phyloP scores from a whole-genome alignment of 306 rosid genomes.

The Glycine tomentella region DNA sequence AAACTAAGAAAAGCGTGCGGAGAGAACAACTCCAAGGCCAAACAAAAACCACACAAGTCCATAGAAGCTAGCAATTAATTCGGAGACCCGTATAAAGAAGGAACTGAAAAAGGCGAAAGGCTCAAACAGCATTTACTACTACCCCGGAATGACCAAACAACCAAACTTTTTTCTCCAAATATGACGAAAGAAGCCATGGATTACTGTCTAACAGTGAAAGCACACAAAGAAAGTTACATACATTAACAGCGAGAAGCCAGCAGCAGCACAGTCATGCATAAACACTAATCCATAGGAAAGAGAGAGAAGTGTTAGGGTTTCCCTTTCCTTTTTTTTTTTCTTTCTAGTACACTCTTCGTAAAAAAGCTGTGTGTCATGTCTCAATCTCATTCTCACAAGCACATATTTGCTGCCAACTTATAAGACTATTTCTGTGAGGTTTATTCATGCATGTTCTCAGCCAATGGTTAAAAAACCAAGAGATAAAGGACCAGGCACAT shows the following conservation, averaged over 20 bases:
- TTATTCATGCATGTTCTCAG: constrained; percentile 18
- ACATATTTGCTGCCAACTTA: constrained; percentile 21
- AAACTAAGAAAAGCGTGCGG: constrained; percentile 1
- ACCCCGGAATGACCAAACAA: constrained; percentile 47
- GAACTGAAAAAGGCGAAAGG: constrained; percentile 48
- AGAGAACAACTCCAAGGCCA: constrained; percentile 39
- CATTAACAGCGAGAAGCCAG: constrained; percentile 11
- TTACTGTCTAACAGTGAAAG: constrained; percentile 49
- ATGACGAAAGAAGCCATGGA: constrained; percentile 42
- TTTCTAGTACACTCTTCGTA: neutral
- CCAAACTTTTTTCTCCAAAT: constrained; percentile 23
- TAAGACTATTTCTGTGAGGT: constrained; percentile 42
- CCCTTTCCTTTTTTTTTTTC: neutral
- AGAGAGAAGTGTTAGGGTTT: constrained; percentile 50
- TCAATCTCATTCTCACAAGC: constrained; percentile 40
- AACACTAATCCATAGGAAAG: constrained; percentile 28
- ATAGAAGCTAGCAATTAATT: neutral
- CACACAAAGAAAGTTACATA: constrained; percentile 35
- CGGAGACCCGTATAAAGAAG: constrained; percentile 15
- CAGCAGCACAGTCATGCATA: constrained; percentile 26
- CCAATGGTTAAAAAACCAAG: constrained; percentile 13
- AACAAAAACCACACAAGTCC: constrained; percentile 50
- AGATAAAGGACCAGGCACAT: constrained; percentile 1
- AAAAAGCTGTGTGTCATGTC: constrained; percentile 43
- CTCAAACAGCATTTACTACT: constrained; percentile 33